Base-by-base conservation (phyloP, 75 land plant genomes). In the Cupressus sempervirens region DNA sequence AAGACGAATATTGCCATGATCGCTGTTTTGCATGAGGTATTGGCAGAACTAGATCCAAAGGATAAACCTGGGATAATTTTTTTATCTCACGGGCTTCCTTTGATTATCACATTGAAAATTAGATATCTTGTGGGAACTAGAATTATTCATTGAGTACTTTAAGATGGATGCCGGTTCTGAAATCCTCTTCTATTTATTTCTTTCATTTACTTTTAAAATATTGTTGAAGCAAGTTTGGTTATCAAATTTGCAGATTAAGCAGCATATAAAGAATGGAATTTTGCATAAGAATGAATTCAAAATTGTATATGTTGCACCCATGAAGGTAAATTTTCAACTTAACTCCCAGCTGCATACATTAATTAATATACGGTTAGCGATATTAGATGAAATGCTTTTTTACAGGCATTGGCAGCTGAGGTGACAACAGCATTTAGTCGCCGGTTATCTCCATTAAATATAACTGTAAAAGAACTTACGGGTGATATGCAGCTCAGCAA, bases 1-100 rank as follows among this genome's bases (percentile, higher is more conserved):
- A 98, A 98, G 88, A 98, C 99, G n/a, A 98, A 98, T 85, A 98
- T 98, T 83, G 99, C 99, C 16, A 98, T 98, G 99, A 95, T 98
- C 58, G 85, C 99, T 67, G 88, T 98, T 86, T 83, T 98, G n/a
- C 98, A 92, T 83, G 98, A 96, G 96, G 99, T 98, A 82, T 14
- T 29, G 52, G 81, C 18, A 7, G 1, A 15, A 30, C 13, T 45
- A 29, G 29, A 43, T 79, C 14, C 26, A n/a, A n/a, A 45, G 79
- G 20, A 76, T 36, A 75, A 75, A 75, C 36, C 23, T 7, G 16
- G 18, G 45, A 40, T 23, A 76, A 29, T 45, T 14, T 7, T 79
- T 26, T 79, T 26, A 79, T 79, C 45, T 30, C 29, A 26, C 3
- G n/a, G 20, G 41, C 4, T 12, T 1, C 11, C 11, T 79, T 1